Conservation (phyloP, 176 grass and related monocot genomes). For the Lolium multiflorum region DNA sequence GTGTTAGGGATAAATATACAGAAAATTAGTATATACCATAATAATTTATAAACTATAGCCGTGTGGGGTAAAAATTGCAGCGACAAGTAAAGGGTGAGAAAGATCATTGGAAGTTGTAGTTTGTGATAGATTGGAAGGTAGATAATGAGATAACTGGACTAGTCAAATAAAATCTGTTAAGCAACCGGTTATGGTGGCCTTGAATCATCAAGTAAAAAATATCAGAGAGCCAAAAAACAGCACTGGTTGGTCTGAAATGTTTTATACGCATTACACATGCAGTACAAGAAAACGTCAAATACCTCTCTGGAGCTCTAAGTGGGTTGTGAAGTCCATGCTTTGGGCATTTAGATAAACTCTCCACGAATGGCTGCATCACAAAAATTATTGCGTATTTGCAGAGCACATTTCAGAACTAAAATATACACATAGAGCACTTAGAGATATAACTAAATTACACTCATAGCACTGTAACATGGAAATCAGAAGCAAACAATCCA, state of each 20-base stretch:
- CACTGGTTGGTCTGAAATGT: background rate
- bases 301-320: slow-evolving; percentile 90
- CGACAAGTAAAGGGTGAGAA: background rate
- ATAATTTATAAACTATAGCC: background rate
- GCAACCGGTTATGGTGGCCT: background rate
- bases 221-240: background rate
- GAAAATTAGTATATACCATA: background rate
- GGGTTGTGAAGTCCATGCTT: slow-evolving; percentile 98
- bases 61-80: background rate
- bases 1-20: background rate
- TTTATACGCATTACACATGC: background rate
- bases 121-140: background rate
- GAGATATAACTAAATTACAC: background rate
- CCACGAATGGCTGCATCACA: slow-evolving; percentile 70
- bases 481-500: background rate
- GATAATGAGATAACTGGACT: background rate
- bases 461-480: background rate
- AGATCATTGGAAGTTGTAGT: slow-evolving; percentile 20
- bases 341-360: slow-evolving; percentile 86
- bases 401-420: background rate
- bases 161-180: background rate
- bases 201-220: background rate
- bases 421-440: background rate
- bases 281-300: slow-evolving; percentile 18
- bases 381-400: background rate